Base-by-base conservation (phyloP, 805 yeast species). In the Novakomyces olei region DNA sequence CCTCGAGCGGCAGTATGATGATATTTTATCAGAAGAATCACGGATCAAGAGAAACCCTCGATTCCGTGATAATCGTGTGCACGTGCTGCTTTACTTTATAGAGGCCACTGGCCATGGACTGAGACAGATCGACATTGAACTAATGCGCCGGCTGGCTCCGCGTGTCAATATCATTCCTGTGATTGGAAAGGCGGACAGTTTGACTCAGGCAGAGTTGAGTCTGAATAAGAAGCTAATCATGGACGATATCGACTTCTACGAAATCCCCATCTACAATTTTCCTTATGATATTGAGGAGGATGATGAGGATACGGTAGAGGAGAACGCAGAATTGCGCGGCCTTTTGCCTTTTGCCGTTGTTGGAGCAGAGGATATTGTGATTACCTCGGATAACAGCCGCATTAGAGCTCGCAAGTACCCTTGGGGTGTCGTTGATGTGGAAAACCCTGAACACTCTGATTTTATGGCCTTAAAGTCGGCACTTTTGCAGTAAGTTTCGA, bases 141-240 rank as follows among this genome's bases (percentile, higher is more conserved):
- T 77, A 34, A 76, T 83, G 73, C 67, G 60, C 42, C 58, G 63
- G 30, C 59, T 83, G 33, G 66, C 83, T 10, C 60, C 66, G 16
- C 67, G 71, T 41, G 92, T 77, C 15, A 83, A 83, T 53, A 63
- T 85, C 17, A 67, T 83, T 28, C 93, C 95, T 2, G 70, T 81
- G 17, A 66, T 83, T 36, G 67, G 77, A 24, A 74, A 77, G 45
- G 71, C 92, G 2, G 95, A 83, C 49, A 61, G 79, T 2, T 58
- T 79, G 42, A 78, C 92, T 0, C 61, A 60, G 15, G 49, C 62
- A 2, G 94, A 83, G 50, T 53, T 71, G 35, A 47, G 49, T 10
- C 50, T 50, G 19, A 62, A 65, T 50, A 75, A 75, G 48, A 50
- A 56, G 34, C 54, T 61, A 34, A 58, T 77, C 36, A 58, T 57